Evolutionary conservation across 345 rosid genomes (phyloP).

Genomic region (Citrus sinensis): DVS_A1.0 CM039167.1:4487501-4488000

Average conservation of each 20-base stretch:
- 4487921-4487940: background rate
- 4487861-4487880: background rate
- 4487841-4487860: background rate
- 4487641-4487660: background rate
- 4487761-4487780: background rate
- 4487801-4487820: background rate
- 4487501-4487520: background rate
- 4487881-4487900: background rate
- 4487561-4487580: background rate
- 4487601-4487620: background rate
- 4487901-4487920: background rate
- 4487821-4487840: background rate
- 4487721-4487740: background rate
- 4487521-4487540: background rate
- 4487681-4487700: background rate
- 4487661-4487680: background rate
- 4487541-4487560: background rate
- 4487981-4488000: constrained; percentile 12
- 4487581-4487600: background rate
- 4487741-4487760: background rate
- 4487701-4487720: background rate
- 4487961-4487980: background rate
- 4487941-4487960: background rate
- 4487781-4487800: background rate
- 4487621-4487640: background rate